Evolutionary conservation across 345 rosid species (phyloP).

Genomic region (Euphorbia tirucalli): DNA sequence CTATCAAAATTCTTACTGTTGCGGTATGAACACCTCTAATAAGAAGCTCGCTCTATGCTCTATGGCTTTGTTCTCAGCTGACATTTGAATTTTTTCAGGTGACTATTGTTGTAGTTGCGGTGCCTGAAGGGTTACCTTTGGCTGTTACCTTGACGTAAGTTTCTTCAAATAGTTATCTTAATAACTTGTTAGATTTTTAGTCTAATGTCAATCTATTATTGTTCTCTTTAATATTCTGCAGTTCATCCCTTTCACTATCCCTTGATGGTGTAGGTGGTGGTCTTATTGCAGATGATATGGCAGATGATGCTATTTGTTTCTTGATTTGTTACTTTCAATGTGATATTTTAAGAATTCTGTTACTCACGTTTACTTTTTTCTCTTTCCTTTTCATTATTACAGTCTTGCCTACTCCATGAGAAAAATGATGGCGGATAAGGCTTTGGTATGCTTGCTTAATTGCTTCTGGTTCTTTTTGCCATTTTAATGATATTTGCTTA

Average conservation of each 20-base stretch:
- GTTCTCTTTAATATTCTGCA: background rate
- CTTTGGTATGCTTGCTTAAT: conserved; percentile 58
- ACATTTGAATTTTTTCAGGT: conserved; percentile 46
- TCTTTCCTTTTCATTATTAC: conserved; percentile 14
- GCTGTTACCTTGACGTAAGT: conserved; percentile 99
- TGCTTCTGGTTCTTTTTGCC: conserved; percentile 4
- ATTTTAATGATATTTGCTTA: conserved; percentile 9
- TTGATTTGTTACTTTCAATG: background rate
- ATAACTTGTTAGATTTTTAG: background rate
- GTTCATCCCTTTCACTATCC: background rate
- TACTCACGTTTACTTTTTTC: background rate
- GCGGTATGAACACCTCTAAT: conserved; percentile 56
- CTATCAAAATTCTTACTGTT: conserved; percentile 81
- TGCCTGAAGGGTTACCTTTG: conserved; percentile 98
- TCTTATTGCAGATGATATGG: background rate
- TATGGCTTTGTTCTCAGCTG: background rate
- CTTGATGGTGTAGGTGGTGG: background rate
- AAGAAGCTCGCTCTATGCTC: background rate
- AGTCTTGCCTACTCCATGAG: conserved; percentile 98
- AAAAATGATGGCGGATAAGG: conserved; percentile 99
- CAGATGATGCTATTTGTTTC: background rate
- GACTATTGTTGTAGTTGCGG: conserved; percentile 98
- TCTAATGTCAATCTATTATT: background rate
- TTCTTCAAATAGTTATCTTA: background rate
- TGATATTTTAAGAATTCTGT: background rate